Conservation (phyloP, 352 stramenopile genomes). For the Globisporangium rhizosaccharum region DNA sequence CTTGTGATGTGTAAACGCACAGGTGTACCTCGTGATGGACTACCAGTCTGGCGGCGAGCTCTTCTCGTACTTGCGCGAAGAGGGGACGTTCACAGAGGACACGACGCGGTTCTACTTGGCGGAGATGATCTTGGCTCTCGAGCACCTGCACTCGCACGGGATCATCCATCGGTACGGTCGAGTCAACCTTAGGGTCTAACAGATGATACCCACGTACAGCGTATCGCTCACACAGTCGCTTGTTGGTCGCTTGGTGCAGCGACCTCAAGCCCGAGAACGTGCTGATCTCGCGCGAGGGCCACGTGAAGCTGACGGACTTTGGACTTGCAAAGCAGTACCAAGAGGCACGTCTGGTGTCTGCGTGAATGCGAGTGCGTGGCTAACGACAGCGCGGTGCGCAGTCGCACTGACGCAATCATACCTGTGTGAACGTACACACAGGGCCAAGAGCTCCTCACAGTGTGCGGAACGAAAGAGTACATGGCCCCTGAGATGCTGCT, state of each 20-base stretch:
- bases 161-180: constrained; percentile 74
- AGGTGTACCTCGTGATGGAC: constrained; percentile 77
- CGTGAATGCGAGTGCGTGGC: background rate
- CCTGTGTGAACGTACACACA: constrained; percentile 5
- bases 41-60: constrained; percentile 79
- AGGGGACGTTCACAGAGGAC: constrained; percentile 72
- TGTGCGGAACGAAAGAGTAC: constrained; percentile 84
- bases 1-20: background rate
- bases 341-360: constrained; percentile 20
- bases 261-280: constrained; percentile 93
- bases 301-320: constrained; percentile 91
- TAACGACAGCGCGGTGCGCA: background rate
- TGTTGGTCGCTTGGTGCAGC: constrained; percentile 14
- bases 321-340: constrained; percentile 76
- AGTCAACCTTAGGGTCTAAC: background rate
- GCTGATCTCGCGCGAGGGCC: constrained; percentile 83
- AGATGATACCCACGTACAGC: too few species aligned
- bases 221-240: background rate
- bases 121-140: constrained; percentile 80
- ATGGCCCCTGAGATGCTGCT: constrained; percentile 85
- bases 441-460: constrained; percentile 63
- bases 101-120: constrained; percentile 72
- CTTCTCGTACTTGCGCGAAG: constrained; percentile 62
- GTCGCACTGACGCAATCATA: background rate
- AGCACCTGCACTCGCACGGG: constrained; percentile 72